Evolutionary conservation across 2,329 filamentous ascomycete genomes (phyloP), one percentile per base, ranked within the genome.

Genomic region (Metarhizium robertsii): DNA sequence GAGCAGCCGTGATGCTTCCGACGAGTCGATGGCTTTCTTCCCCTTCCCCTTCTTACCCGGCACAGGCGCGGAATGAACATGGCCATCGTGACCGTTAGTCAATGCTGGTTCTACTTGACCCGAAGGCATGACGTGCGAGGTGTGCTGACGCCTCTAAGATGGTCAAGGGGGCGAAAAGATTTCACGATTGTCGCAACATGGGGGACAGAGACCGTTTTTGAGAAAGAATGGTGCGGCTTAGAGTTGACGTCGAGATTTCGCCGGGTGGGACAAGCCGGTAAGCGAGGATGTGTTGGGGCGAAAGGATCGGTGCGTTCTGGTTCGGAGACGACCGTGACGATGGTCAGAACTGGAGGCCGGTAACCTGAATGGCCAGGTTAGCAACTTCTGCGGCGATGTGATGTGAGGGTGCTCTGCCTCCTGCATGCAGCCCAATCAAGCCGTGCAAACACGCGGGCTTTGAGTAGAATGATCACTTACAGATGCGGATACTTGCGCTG

Each of bases 1-100:
- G 53, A 99, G 82, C 61, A 96, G 81, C 72, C 96, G 95, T 59
- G 90, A 90, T 50, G 92, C 91, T 72, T 97, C 94, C 64, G 84
- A 89, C 20, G 90, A 88, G 69, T 96, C 92, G 61, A 89, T 75
- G 50, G 81, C 77, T 74, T 95, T 95, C 75, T 95, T 95, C 62
- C 80, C 83, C 75, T 95, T 95, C 55, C 79, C 82, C 73, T 94
- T 94, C 75, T 91, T 94, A 55, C 76, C 74, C 55, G 81, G 73
- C 51, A 74, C 71, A 50, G 80, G 61, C 30, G 65, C 64, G 55
- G 67, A 62, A 54, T 73, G 69, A 50, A 59, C 57, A 63, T 73
- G 71, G 49, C 65, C 66, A 63, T 73, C 70, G 61, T 75, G 68
- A 60, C 71, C 71, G 65, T 76, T 75, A 57, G 69, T 64, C 60